Evolutionary conservation across 345 rosid genomes (phyloP), one percentile per base, ranked within the genome.

Genomic region (Euphorbia pulcherrima): DNA sequence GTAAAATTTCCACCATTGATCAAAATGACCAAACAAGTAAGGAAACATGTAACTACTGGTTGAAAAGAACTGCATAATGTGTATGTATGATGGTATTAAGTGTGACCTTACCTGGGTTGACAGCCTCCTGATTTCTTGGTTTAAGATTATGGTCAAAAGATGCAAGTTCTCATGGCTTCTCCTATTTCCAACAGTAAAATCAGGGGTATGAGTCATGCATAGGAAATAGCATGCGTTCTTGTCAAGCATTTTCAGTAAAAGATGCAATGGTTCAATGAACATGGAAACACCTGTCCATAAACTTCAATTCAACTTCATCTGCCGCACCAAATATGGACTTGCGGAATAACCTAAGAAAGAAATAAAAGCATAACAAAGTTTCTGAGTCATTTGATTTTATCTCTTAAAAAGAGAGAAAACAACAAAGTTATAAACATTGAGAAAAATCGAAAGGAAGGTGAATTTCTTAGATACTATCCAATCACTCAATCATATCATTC

Each of bases 321-420:
- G 98, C 97, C 56, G 78, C 96, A 5, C 98, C 98, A 76, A 93
- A 90, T 62, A 93, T 90, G 30, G 84, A 87, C 78, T 90, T 93
- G 24, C 98, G 97, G 69, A 93, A 93, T 68, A 93, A 72, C 88
- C 98, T 93, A 72, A 9, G 26, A 58, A 70, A 9, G 67, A 67
- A 61, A 62, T 27, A 35, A 35, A 47, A 56, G 5, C 8, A 37
- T 37, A 8, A 41, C 53, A 24, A 6, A 35, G n/a, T n/a, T n/a
- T n/a, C n/a, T n/a, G n/a, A n/a, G n/a, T n/a, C n/a, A n/a, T n/a
- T n/a, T 64, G 51, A 37, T 0, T 8, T 16, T 65, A 27, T 56
- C 24, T 60, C 35, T 70, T 73, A 35, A 59, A 67, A 72, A n/a
- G n/a, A 35, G 6, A 16, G 14, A 37, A 24, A 16, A 17, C 24